Conservation (phyloP, 1,284 basidiomycete genomes). For the Amylostereum areolatum region DNA sequence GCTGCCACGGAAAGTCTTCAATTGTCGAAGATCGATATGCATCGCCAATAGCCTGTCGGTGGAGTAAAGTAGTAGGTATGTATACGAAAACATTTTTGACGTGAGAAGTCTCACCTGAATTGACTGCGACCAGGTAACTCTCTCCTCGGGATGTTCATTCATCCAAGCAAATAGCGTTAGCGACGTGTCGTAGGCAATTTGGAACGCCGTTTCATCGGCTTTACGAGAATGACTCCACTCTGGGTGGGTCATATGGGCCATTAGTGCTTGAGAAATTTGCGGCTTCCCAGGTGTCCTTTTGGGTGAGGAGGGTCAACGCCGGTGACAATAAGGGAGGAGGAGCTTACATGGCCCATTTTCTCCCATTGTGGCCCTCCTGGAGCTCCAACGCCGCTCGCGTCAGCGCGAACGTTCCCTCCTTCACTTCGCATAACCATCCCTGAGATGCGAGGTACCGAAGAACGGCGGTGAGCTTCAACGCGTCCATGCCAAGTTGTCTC, state of each 20-base stretch:
- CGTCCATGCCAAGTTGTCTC: constrained; percentile 15
- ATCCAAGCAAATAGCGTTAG: constrained; percentile 16
- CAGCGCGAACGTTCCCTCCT: constrained; percentile 15
- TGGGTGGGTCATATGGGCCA: constrained; percentile 16
- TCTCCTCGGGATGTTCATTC: constrained; percentile 8
- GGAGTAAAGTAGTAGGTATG: neutral
- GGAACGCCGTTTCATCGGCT: constrained; percentile 17
- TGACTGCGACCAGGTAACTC: constrained; percentile 8
- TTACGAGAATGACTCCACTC: constrained; percentile 19
- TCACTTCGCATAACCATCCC: constrained; percentile 19
- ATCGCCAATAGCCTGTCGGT: constrained; percentile 10
- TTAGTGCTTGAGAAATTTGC: constrained; percentile 12
- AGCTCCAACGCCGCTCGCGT: constrained; percentile 19
- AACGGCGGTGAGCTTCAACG: constrained; percentile 14
- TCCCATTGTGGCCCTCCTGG: constrained; percentile 13
- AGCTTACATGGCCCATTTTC: constrained; percentile 17
- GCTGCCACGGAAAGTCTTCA: constrained; percentile 13
- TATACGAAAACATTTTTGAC: neutral
- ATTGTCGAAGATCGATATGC: constrained; percentile 9
- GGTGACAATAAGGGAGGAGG: neutral
- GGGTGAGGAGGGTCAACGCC: neutral
- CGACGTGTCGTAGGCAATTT: constrained; percentile 16
- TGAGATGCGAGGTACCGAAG: constrained; percentile 17
- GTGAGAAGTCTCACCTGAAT: constrained; percentile 7
- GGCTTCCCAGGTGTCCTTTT: constrained; percentile 18